phyloP scores from a whole-genome alignment of 768 basidiomycete genomes.

The Russula emetica region DNA sequence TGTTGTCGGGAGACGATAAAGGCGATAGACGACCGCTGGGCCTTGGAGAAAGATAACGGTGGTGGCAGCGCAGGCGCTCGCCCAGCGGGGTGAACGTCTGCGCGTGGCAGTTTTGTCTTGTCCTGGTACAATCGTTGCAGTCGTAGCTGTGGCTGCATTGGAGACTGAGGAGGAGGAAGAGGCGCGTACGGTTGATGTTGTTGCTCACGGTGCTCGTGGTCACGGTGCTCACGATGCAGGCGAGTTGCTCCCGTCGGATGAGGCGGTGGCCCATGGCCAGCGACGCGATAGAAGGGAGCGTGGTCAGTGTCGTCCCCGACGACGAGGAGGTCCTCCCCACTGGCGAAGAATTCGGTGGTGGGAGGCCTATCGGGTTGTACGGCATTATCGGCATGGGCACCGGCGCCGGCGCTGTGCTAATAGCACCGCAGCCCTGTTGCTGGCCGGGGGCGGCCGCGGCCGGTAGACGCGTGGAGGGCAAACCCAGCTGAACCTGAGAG shows the following conservation, averaged over 20 bases:
- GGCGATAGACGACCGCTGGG: constrained; percentile 28
- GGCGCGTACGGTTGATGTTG: constrained; percentile 24
- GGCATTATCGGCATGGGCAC: constrained; percentile 8
- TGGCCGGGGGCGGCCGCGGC: not conserved
- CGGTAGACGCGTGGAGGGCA: constrained; percentile 4
- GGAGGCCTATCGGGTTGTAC: constrained; percentile 12
- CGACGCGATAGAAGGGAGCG: constrained; percentile 18
- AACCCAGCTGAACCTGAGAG: constrained; percentile 3
- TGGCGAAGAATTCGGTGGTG: constrained; percentile 7
- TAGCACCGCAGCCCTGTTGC: constrained; percentile 2
- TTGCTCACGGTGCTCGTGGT: constrained; percentile 14
- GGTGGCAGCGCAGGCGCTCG: constrained; percentile 28
- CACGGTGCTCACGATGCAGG: constrained; percentile 14
- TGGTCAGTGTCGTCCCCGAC: not conserved
- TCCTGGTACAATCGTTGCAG: constrained; percentile 16
- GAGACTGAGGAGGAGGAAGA: constrained; percentile 24
- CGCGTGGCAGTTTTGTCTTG: constrained; percentile 29
- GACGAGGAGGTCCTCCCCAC: not conserved
- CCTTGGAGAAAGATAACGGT: constrained; percentile 23
- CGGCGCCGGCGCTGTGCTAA: constrained; percentile 1
- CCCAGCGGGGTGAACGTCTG: constrained; percentile 31
- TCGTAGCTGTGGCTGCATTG: constrained; percentile 17
- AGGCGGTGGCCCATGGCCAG: constrained; percentile 12
- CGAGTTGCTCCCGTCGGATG: constrained; percentile 11
- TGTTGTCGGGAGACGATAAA: constrained; percentile 13